Base-by-base conservation (phyloP, 345 rosid genomes). In the Passiflora organensis region DNA sequence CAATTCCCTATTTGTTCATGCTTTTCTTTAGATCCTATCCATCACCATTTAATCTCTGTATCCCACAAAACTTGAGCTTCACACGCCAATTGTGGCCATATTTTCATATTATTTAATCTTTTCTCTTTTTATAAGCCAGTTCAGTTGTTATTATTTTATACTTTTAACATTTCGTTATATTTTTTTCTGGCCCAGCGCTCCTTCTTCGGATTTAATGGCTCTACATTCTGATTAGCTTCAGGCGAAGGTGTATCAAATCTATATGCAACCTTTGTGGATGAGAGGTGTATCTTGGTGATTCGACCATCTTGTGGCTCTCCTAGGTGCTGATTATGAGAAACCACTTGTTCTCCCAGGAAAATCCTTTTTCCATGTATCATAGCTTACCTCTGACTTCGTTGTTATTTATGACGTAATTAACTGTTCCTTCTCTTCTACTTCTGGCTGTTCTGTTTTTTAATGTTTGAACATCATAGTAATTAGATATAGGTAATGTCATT, bases 181-280 rank as follows among this genome's bases (percentile, higher is more conserved):
- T 44, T 43, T 53, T 46, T 39, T 55, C 24, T 54, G n/a, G 32
- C 51, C 43, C 81, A 84, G 87, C 71, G 77, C 63, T 63, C 90
- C 6, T 81, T 83, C 80, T 66, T 85, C 15, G 94, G 96, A 53
- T 88, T 72, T 55, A 86, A 84, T 17, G 97, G 89, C 62, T 80
- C 89, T 44, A 89, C 91, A 11, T 86, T 86, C 82, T 86, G 76
- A 84, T 15, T 19, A 43, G 57, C 58, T 56, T 15, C 49, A 38
- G 17, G 8, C 22, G 13, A 13, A 39, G 20, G 13, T 41, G 5
- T 19, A 20, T 14, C 50, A 39, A 24, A 17, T 37, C 6, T 19
- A 24, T 12, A 25, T 15, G 50, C 8, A 47, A 9, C 13, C 11
- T 37, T 9, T 37, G 8, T 37, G 43, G n/a, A 15, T 12, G 4